Evolutionary conservation across 768 basidiomycete genomes (phyloP).

Genomic region (Russula foetens): DNA sequence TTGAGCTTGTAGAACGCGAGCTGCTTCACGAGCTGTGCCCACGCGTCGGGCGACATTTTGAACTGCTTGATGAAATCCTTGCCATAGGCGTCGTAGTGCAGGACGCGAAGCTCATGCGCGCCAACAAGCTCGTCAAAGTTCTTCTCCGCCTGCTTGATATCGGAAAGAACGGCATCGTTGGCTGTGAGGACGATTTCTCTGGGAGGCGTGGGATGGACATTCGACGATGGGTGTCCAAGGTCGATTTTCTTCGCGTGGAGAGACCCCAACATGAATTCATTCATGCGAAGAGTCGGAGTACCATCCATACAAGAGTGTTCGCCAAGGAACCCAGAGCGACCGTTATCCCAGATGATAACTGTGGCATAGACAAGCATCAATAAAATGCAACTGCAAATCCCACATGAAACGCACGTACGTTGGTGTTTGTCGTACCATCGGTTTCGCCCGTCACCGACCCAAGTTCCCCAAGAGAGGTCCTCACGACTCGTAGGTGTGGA

Average conservation of each 20-base stretch:
- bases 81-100: slow-evolving; percentile 51
- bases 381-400: background rate
- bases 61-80: slow-evolving; percentile 77
- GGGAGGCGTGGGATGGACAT: slow-evolving; percentile 31
- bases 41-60: slow-evolving; percentile 87
- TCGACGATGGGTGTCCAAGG: slow-evolving; percentile 42
- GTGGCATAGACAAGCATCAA: slow-evolving; percentile 6
- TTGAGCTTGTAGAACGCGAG: slow-evolving; percentile 89
- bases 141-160: slow-evolving; percentile 50
- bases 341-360: slow-evolving; percentile 95
- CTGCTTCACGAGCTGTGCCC: slow-evolving; percentile 93
- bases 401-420: slow-evolving; percentile 37
- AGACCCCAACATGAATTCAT: slow-evolving; percentile 84
- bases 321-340: slow-evolving; percentile 87
- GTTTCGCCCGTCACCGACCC: slow-evolving; percentile 88
- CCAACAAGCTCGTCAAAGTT: slow-evolving; percentile 72
- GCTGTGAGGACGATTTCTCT: slow-evolving; percentile 66
- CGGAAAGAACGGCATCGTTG: slow-evolving; percentile 41
- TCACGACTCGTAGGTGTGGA: slow-evolving; percentile 73
- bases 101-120: slow-evolving; percentile 57
- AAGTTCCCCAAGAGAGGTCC: slow-evolving; percentile 70
- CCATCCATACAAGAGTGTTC: slow-evolving; percentile 91
- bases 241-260: slow-evolving; percentile 68
- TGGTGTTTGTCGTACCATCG: slow-evolving; percentile 98
- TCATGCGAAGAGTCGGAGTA: slow-evolving; percentile 89